Conservation (phyloP, 2,329 filamentous ascomycete genomes). For the Penicillium freii region DNA sequence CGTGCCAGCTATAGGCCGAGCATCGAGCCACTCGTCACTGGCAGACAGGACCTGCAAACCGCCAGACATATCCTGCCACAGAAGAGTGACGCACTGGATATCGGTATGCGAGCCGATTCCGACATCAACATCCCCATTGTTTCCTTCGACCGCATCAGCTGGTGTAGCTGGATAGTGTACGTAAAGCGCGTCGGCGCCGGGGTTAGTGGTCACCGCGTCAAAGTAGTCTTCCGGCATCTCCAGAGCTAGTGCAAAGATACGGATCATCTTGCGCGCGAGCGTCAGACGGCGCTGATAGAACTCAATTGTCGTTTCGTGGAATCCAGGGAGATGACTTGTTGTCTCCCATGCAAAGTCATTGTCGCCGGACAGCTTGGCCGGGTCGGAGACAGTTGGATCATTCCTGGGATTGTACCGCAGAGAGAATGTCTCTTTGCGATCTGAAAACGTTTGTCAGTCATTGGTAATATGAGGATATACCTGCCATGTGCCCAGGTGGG, state of each 20-base stretch:
- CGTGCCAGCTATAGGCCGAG: slow-evolving; percentile 43
- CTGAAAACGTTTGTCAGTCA: slow-evolving; percentile 27
- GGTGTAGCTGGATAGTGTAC: slow-evolving; percentile 48
- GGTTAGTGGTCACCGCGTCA: slow-evolving; percentile 54
- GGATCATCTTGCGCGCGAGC: slow-evolving; percentile 53
- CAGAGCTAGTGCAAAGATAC: slow-evolving; percentile 56
- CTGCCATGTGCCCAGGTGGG: background rate
- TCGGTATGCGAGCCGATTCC: slow-evolving; percentile 51
- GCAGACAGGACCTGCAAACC: slow-evolving; percentile 47
- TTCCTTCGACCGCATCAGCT: slow-evolving; percentile 23
- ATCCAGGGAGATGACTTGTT: slow-evolving; percentile 46
- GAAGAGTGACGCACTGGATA: slow-evolving; percentile 51
- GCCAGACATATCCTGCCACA: slow-evolving; percentile 46
- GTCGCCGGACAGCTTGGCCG: slow-evolving; percentile 45
- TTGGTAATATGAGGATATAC: background rate
- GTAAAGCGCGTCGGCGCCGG: slow-evolving; percentile 47
- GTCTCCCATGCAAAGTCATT: slow-evolving; percentile 56
- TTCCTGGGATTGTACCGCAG: slow-evolving; percentile 55
- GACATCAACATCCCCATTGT: slow-evolving; percentile 30
- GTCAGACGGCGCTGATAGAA: slow-evolving; percentile 36
- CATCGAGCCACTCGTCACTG: slow-evolving; percentile 31
- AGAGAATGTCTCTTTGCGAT: slow-evolving; percentile 53
- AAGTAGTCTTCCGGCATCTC: slow-evolving; percentile 56
- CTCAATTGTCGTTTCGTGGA: slow-evolving; percentile 21
- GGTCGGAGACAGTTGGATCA: slow-evolving; percentile 48